Evolutionary conservation across 352 stramenopile species (phyloP), one percentile per base, ranked within the genome.

Genomic region (Pythium grandisporangium): DNA sequence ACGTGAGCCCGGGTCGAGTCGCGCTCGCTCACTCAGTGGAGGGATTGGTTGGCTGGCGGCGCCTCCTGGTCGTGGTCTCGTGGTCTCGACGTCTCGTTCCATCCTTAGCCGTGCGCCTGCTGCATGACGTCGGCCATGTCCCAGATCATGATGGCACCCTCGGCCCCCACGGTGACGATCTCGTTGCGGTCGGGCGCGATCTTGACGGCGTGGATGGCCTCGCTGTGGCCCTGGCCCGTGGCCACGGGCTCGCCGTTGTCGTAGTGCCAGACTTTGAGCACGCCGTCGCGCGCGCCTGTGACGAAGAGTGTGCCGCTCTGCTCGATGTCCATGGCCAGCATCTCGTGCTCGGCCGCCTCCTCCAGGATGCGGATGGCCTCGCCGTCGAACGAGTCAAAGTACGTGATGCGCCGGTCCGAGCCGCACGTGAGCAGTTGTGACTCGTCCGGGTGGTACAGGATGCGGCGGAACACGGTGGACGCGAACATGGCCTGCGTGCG

Each of bases 141-240:
- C 95, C 95, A 98, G 53, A 98, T 88, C 63, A 98, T 97, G 58
- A 98, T 93, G 10, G 85, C 93, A 13, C 95, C 95, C 50, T 97
- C 93, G 3, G 74, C 72, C 20, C 93, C 95, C 30, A 98, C 95
- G 2, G 84, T 97, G 11, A 98, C 87, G 37, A 98, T 79, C 33
- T 81, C 84, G 13, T 79, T 83, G 38, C 95, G 67, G 59, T 98
- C 93, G 6, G 95, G 93, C 16, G 82, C 95, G 39, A 98, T 91
- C 43, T 86, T 90, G 26, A 98, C 85, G 16, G 81, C 79, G 38
- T 93, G 85, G 42, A 98, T 94, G n/a, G 66, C 69, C 33, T 96
- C 93, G 50, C 80, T 97, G 63, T 99, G 95, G 21, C 93, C 95
- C 22, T 86, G 72, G 17, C 93, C 95, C 30, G 87, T 73, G 1